phyloP scores from a whole-genome alignment of 2,329 filamentous ascomycete species.

The Sporothrix euskadiensis region DNA sequence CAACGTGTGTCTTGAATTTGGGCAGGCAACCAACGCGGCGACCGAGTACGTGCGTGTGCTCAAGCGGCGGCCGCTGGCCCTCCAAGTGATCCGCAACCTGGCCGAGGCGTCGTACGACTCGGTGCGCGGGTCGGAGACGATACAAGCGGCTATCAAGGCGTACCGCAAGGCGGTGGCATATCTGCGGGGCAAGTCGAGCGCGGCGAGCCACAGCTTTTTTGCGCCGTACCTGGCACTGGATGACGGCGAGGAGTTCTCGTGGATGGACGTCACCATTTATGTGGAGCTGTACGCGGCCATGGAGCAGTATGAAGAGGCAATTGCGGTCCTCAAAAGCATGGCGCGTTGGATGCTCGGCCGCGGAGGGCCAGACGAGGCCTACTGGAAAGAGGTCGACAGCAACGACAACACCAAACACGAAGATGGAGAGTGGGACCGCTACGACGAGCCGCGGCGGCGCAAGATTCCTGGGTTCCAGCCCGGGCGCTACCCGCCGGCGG shows the following conservation, averaged over 20 bases:
- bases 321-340: slow-evolving; percentile 68
- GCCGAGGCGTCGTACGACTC: slow-evolving; percentile 59
- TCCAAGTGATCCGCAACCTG: slow-evolving; percentile 56
- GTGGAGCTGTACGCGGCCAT: slow-evolving; percentile 73
- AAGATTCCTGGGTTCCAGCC: slow-evolving; percentile 62
- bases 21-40: slow-evolving; percentile 55
- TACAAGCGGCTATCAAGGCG: slow-evolving; percentile 48
- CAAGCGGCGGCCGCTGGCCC: slow-evolving; percentile 54
- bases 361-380: slow-evolving; percentile 58
- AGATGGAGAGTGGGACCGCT: slow-evolving; percentile 85
- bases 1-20: slow-evolving; percentile 57
- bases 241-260: slow-evolving; percentile 52
- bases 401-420: slow-evolving; percentile 57
- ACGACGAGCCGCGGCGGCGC: slow-evolving; percentile 64
- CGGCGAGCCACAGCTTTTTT: slow-evolving; percentile 22
- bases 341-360: slow-evolving; percentile 83
- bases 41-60: slow-evolving; percentile 59
- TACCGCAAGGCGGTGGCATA: slow-evolving; percentile 52
- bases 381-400: slow-evolving; percentile 68
- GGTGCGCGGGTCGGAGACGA: slow-evolving; percentile 46
- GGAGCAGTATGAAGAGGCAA: slow-evolving; percentile 63
- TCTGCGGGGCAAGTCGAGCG: slow-evolving; percentile 37
- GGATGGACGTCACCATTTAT: slow-evolving; percentile 85
- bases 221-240: slow-evolving; percentile 34
- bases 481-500: slow-evolving; percentile 52